phyloP scores from a whole-genome alignment of 257 asterid species.

The Sherardia arvensis region DNA sequence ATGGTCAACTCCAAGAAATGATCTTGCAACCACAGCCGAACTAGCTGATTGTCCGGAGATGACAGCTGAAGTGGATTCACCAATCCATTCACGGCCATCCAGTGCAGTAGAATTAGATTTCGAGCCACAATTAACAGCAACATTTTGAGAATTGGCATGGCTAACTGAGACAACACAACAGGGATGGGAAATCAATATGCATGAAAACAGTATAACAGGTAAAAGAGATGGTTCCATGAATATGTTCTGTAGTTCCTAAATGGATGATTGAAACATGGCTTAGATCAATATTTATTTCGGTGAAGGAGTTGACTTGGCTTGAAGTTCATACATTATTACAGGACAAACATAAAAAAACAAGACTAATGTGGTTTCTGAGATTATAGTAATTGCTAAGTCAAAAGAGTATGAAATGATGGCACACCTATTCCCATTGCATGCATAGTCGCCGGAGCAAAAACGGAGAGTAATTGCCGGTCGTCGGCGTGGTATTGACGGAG shows the following conservation, averaged over 20 bases:
- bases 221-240: not conserved
- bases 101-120: slow-evolving; percentile 5
- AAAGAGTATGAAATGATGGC: not conserved
- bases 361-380: not conserved
- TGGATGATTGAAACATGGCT: not conserved
- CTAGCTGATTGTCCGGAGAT: slow-evolving; percentile 6
- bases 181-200: not conserved
- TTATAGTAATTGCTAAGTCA: not conserved
- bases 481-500: too few species aligned
- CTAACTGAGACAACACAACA: not conserved
- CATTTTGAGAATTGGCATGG: not conserved
- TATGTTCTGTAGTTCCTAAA: too few species aligned
- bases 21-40: not conserved
- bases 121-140: slow-evolving; percentile 11
- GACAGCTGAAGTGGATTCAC: slow-evolving; percentile 3
- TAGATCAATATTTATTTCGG: too few species aligned
- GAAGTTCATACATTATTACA: not conserved
- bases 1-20: not conserved
- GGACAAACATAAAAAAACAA: not conserved
- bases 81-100: slow-evolving; percentile 18
- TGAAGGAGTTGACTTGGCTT: not conserved
- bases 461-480: not conserved
- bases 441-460: not conserved
- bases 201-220: not conserved
- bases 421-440: not conserved